Conservation (phyloP, 2,329 filamentous ascomycete species). For the Sphaerulina musiva region DNA sequence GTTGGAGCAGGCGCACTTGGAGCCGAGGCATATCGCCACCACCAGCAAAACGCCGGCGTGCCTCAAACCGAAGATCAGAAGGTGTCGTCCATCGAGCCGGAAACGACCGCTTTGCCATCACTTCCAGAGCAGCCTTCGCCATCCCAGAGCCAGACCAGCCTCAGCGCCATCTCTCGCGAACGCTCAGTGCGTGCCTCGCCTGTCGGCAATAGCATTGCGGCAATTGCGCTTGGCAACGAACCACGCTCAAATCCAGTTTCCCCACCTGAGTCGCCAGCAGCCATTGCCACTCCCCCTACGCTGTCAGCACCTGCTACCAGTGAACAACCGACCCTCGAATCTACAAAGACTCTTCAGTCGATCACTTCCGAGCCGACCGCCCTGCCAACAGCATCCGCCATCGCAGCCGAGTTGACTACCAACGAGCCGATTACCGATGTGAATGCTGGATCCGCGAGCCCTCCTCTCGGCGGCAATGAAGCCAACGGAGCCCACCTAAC, state of each 20-base stretch:
- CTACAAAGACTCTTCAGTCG: neutral
- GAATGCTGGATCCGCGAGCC: neutral
- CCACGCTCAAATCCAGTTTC: neutral
- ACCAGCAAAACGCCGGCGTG: slow-evolving; percentile 18
- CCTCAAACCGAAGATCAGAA: slow-evolving; percentile 2
- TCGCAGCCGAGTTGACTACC: slow-evolving; percentile 7
- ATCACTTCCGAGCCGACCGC: neutral
- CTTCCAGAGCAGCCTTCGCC: neutral
- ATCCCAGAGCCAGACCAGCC: slow-evolving; percentile 1
- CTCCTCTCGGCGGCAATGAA: slow-evolving; percentile 30
- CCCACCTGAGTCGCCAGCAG: neutral
- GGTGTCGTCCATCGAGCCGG: neutral
- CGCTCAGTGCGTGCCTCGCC: slow-evolving; percentile 3
- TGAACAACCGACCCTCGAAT: neutral
- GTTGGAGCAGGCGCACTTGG: slow-evolving; percentile 36
- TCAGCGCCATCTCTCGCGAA: slow-evolving; percentile 7
- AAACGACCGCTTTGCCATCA: neutral
- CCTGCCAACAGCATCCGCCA: neutral
- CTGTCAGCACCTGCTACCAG: neutral
- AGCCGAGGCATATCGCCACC: slow-evolving; percentile 22
- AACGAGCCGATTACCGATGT: slow-evolving; percentile 1
- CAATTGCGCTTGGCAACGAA: slow-evolving; percentile 3
- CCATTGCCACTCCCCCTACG: neutral
- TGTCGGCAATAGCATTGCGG: slow-evolving; percentile 4
- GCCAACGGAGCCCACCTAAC: slow-evolving; percentile 32